Evolutionary conservation across 1,139 yeast species (phyloP).

Genomic region (Candida gigantensis): DNA sequence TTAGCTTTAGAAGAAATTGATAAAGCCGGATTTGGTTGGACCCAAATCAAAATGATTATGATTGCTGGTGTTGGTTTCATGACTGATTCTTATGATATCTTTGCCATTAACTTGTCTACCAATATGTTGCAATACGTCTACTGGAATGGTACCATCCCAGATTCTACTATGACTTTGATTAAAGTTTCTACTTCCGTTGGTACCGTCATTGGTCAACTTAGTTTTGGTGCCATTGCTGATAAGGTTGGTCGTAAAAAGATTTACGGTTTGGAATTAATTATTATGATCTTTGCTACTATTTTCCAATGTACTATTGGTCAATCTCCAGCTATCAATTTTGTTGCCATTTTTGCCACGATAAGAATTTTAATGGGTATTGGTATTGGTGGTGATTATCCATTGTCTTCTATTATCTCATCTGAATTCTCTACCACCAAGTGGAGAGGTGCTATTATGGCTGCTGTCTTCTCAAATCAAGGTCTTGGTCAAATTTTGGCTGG

Average conservation of each 20-base stretch:
- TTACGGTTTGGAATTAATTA: constrained; percentile 82
- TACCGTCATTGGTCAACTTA: constrained; percentile 88
- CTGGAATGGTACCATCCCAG: constrained; percentile 65
- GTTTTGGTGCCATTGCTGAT: constrained; percentile 87
- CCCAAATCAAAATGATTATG: constrained; percentile 80
- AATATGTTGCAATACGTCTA: constrained; percentile 73
- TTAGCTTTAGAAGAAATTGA: constrained; percentile 87
- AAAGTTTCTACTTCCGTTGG: constrained; percentile 93
- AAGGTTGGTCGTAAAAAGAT: constrained; percentile 82
- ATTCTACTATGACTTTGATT: constrained; percentile 69
- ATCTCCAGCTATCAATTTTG: constrained; percentile 69
- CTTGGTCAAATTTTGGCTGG: constrained; percentile 90
- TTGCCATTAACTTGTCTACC: constrained; percentile 81
- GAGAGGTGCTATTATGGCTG: constrained; percentile 97
- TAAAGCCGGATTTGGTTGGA: constrained; percentile 83
- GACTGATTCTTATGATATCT: constrained; percentile 90
- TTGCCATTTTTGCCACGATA: constrained; percentile 70
- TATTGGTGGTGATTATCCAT: constrained; percentile 99
- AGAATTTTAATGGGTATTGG: constrained; percentile 92
- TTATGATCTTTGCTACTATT: constrained; percentile 79
- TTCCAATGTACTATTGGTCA: constrained; percentile 72
- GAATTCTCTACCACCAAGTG: constrained; percentile 89
- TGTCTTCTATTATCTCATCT: constrained; percentile 88
- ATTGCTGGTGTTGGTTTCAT: constrained; percentile 95
- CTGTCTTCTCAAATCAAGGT: constrained; percentile 92